Evolutionary conservation across 768 basidiomycete genomes (phyloP), one percentile per base, ranked within the genome.

Genomic region (Austroboletus eburneus): DNA sequence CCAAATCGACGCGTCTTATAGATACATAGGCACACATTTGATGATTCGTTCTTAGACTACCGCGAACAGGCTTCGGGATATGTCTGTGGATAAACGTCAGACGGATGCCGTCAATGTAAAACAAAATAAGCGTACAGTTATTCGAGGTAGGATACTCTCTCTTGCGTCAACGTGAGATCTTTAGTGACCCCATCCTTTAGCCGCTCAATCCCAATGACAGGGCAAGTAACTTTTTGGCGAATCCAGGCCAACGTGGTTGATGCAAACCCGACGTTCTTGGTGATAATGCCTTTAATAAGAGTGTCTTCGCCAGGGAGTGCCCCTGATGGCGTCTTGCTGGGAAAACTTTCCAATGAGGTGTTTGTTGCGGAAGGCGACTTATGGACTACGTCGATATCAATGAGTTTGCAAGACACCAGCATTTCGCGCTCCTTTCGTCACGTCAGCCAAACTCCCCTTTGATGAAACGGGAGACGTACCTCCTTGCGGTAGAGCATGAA

Each of bases 401-500:
- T 69, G 46, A 65, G 67, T 18, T 70, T 66, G 56, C 73, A 76
- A 56, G 73, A 76, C 5, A 65, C 57, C 20, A 69, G 55, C 73
- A 74, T 71, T 46, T 74, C 73, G 2, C 69, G 63, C 43, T 77
- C 75, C 76, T 75, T 14, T 5, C 4, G 9, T 29, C 3, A 3
- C 16, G 3, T 56, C 22, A 53, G n/a, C 13, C 8, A 3, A 12
- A n/a, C 17, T 2, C 12, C 12, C 5, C 7, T 14, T 34, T 9
- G 18, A 23, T 18, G 3, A 0, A 32, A 10, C 12, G 33, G 22
- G 27, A n/a, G 27, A 48, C 43, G 23, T 17, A 69, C 75, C 62
- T 80, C 77, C 48, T 78, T 73, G n/a, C 77, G 67, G 57, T 81
- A 80, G 20, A 80, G 67, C 7, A 78, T 58, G n/a, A 69, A 76